A percentile compares a stretch with the other conserved stretches of the same genome.
phyloP scores from a whole-genome alignment of 208 protist genomes.

The Trypanosoma avium region DNA sequence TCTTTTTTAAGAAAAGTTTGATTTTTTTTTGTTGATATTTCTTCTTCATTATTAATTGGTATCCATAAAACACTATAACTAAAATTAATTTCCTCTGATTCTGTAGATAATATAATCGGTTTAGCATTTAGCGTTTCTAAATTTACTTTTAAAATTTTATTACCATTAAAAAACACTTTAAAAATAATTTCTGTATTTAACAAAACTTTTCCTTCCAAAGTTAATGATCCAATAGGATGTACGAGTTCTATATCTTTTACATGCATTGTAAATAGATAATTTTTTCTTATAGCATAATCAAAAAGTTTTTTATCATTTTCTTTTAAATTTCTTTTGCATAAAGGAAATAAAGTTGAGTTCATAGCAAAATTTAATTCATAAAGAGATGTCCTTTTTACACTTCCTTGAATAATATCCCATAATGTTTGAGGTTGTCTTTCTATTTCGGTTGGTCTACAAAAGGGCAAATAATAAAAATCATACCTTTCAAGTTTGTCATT shows the following conservation, averaged over 20 bases:
- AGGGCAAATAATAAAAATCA: conserved; percentile 2
- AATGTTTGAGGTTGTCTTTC: not conserved
- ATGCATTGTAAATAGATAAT: not conserved
- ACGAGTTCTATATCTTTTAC: not conserved
- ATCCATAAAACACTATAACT: conserved; percentile 1
- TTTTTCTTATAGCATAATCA: not conserved
- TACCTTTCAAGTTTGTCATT: conserved; percentile 1
- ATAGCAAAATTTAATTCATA: not conserved
- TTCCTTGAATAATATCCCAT: conserved; percentile 1
- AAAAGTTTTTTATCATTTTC: not conserved
- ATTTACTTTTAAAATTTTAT: not conserved
- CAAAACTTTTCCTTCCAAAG: not conserved
- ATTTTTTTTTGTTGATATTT: not conserved
- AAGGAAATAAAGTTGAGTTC: not conserved
- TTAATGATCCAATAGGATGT: not conserved
- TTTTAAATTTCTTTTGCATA: not conserved
- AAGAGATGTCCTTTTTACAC: not conserved
- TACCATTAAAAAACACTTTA: not conserved
- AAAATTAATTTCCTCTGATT: not conserved
- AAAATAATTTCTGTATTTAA: not conserved
- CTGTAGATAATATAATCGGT: not conserved
- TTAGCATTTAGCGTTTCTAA: not conserved
- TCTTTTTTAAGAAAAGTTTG: not conserved
- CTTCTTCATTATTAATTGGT: not conserved
- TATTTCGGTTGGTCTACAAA: not conserved